These are phyloP conservation scores for Cordyceps fumosorosea DNA, from an alignment of 2,329 filamentous ascomycete species.

Conservation along the genomic window DNA sequence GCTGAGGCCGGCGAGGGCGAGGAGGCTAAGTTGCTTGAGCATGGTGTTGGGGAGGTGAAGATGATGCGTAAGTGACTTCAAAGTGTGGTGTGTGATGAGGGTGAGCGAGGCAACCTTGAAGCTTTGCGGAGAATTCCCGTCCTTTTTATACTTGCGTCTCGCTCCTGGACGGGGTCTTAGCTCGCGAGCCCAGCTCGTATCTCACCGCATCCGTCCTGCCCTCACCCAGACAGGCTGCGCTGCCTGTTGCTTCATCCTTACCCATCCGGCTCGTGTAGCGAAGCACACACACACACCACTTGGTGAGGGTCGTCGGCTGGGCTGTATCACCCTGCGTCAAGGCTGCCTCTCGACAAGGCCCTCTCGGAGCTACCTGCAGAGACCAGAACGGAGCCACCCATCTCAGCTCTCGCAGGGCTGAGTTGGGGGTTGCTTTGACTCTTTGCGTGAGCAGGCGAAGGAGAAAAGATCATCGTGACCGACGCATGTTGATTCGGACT, in stretches of 20 bases:
- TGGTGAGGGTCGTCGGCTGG: background rate
- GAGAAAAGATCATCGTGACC: background rate
- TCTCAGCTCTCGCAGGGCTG: constrained; percentile 1
- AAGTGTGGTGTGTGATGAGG: background rate
- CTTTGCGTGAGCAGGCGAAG: background rate
- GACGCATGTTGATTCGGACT: background rate
- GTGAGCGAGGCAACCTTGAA: background rate
- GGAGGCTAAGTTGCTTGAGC: background rate
- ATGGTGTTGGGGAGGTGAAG: background rate
- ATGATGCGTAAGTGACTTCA: background rate
- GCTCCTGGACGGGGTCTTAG: background rate
- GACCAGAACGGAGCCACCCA: too few species aligned
- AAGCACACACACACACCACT: background rate
- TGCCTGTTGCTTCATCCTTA: background rate
- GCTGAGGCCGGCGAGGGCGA: background rate
- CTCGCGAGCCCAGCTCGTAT: background rate
- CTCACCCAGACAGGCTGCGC: background rate
- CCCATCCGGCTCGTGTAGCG: background rate
- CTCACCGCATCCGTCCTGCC: background rate
- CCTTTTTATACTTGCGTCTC: background rate
- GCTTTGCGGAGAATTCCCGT: background rate
- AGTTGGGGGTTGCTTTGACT: background rate
- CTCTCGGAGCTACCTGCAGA: too few species aligned
- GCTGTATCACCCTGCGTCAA: background rate
- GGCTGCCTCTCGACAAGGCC: background rate